These are phyloP conservation scores for Comarum palustre DNA, from an alignment of 306 rosid genomes.

Conservation along the genomic window DNA sequence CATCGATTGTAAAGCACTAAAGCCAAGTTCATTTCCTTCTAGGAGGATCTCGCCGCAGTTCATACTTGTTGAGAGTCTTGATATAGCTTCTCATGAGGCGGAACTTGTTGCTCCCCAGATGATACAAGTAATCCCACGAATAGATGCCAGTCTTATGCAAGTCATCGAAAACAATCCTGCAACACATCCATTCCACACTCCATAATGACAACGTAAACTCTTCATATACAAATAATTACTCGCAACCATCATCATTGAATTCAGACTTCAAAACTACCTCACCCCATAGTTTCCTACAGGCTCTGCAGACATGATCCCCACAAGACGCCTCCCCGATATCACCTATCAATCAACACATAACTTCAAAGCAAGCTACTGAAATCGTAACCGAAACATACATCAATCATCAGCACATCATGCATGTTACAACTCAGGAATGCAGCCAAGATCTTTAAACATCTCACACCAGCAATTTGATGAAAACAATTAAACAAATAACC, in stretches of 20 bases:
- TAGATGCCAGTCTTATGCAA: slow-evolving; percentile 85
- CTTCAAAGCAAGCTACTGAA: neutral
- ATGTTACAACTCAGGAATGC: neutral
- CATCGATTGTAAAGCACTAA: neutral
- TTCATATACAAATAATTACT: neutral
- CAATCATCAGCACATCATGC: neutral
- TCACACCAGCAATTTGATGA: neutral
- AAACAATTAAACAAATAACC: neutral
- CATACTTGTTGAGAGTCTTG: slow-evolving; percentile 60
- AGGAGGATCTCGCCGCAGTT: slow-evolving; percentile 68
- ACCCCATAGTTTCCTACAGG: slow-evolving; percentile 93
- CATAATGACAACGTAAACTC: neutral
- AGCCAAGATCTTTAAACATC: too few relatives aligned
- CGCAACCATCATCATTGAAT: neutral
- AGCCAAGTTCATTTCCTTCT: slow-evolving; percentile 52
- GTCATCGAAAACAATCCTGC: slow-evolving; percentile 76
- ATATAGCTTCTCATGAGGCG: slow-evolving; percentile 65
- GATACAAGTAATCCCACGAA: slow-evolving; percentile 77
- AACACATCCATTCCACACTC: slow-evolving; percentile 26
- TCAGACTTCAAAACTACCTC: slow-evolving; percentile 50
- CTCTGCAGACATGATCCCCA: slow-evolving; percentile 81
- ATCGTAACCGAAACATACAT: neutral
- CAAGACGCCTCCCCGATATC: slow-evolving; percentile 69
- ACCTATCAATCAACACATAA: slow-evolving; percentile 36
- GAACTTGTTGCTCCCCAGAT: slow-evolving; percentile 72